Conservation (phyloP, 2,329 filamentous ascomycete species). For the Calonectria pauciramosa region DNA sequence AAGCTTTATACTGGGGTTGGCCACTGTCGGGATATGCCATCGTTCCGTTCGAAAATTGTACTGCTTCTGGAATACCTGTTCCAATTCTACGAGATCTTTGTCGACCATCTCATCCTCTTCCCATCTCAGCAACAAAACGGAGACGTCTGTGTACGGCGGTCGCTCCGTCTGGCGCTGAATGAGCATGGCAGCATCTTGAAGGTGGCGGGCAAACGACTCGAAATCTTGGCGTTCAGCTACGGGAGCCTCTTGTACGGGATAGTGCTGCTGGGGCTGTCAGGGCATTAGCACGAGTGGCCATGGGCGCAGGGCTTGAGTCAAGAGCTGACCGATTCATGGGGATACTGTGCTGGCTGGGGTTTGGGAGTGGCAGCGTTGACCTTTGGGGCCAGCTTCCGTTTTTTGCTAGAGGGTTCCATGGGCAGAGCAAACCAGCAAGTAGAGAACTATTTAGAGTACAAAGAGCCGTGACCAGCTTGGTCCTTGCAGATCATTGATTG, state of each 20-base stretch:
- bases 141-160: constrained; percentile 69
- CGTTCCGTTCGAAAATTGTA: constrained; percentile 73
- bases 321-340: constrained; percentile 53
- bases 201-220: constrained; percentile 75
- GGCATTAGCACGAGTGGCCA: constrained; percentile 37
- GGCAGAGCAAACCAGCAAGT: constrained; percentile 34
- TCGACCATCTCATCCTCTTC: constrained; percentile 70
- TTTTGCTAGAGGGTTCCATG: constrained; percentile 60
- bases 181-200: constrained; percentile 77
- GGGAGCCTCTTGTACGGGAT: constrained; percentile 57
- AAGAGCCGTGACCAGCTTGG: constrained; percentile 37
- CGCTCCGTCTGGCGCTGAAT: constrained; percentile 74
- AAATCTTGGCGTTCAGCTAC: constrained; percentile 70
- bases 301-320: constrained; percentile 28
- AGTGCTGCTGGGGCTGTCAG: constrained; percentile 49
- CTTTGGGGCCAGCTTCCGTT: constrained; percentile 60
- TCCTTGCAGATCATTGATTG: constrained; percentile 43
- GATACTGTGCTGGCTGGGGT: constrained; percentile 49
- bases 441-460: constrained; percentile 31
- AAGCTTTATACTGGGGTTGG: constrained; percentile 73
- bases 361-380: constrained; percentile 51
- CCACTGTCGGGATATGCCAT: constrained; percentile 72
- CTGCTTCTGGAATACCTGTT: constrained; percentile 70
- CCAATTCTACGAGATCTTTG: constrained; percentile 66
- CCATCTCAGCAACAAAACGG: constrained; percentile 73